Evolutionary conservation across 1,284 basidiomycete species (phyloP), one percentile per base, ranked within the genome.

Genomic region (Apiotrichum porosum): DNA sequence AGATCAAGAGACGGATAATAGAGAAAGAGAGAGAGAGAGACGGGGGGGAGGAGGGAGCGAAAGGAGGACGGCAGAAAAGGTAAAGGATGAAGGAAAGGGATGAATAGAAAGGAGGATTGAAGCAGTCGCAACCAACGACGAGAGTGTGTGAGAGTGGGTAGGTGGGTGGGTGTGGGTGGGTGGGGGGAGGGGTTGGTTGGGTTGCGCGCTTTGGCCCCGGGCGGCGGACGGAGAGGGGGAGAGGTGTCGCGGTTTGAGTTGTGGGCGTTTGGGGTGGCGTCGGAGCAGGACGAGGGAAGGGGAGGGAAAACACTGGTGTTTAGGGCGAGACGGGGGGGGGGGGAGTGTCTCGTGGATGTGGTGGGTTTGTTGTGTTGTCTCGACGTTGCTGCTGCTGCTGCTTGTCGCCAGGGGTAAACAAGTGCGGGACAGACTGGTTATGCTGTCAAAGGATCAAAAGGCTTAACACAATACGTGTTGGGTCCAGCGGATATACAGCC

Each of bases 1-100:
- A 47, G n/a, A n/a, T n/a, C n/a, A n/a, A n/a, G 45, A 41, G 33
- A 36, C 24, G 19, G 34, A 35, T 21, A 24, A 43, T 6, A 28
- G 26, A 35, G 32, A 43, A 43, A 26, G 22, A 33, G 33, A 45
- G n/a, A n/a, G 37, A 26, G 37, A 17, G 15, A 40, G 38, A 8
- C 6, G n/a, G 18, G 41, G 21, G 36, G 35, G 6, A 21, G 30
- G 32, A 31, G 23, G 28, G 37, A 24, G 37, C 21, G 30, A 17
- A 32, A 34, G 37, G 12, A 14, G 14, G 46, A 36, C 13, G 17
- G 36, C 32, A 37, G 23, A 19, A 2, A 42, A 14, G 26, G 15
- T 12, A 19, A 30, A 15, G 22, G 36, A 21, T 31, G 12, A 33
- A 30, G 38, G 36, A 24, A 6, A 6, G 21, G 37, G 37, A 41